Conservation (phyloP, 1,284 basidiomycete genomes). For the Ustilago sp. region DNA sequence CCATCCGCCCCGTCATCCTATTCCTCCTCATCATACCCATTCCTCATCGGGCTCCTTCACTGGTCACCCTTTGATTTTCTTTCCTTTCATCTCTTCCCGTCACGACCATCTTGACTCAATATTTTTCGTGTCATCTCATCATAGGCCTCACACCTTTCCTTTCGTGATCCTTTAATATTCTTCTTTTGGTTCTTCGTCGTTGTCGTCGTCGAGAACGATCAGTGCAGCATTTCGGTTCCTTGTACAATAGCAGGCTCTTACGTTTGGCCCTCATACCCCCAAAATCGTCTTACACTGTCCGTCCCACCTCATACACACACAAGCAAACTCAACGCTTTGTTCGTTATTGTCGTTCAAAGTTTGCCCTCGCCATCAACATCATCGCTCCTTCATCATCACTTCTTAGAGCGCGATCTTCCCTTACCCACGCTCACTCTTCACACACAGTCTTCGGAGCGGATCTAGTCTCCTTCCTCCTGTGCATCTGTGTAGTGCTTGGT, state of each 20-base stretch:
- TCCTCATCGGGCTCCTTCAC: constrained; percentile 28
- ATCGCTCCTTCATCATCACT: constrained; percentile 3
- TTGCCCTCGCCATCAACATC: constrained; percentile 14
- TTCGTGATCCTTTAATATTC: constrained; percentile 7
- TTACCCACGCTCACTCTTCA: constrained; percentile 1
- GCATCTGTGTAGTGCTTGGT: neutral
- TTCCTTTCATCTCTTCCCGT: constrained; percentile 3
- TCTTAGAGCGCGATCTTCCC: neutral
- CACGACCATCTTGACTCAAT: constrained; percentile 15
- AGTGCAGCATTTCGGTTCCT: constrained; percentile 27
- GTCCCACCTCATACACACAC: neutral
- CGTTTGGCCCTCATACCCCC: constrained; percentile 29
- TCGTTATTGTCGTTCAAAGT: constrained; percentile 13
- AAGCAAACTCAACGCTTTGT: neutral
- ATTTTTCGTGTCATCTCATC: constrained; percentile 14
- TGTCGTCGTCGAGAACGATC: constrained; percentile 16
- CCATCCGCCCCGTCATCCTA: constrained; percentile 13
- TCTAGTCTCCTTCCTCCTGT: constrained; percentile 30
- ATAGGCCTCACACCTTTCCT: neutral
- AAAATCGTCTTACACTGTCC: constrained; percentile 15
- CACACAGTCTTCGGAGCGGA: constrained; percentile 27
- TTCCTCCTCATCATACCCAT: neutral
- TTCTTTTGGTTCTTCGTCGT: constrained; percentile 12
- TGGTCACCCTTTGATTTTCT: constrained; percentile 22
- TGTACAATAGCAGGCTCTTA: constrained; percentile 39